Evolutionary conservation across 2,329 filamentous ascomycete species (phyloP), one percentile per base, ranked within the genome.

Genomic region (Fusarium equiseti): DNA sequence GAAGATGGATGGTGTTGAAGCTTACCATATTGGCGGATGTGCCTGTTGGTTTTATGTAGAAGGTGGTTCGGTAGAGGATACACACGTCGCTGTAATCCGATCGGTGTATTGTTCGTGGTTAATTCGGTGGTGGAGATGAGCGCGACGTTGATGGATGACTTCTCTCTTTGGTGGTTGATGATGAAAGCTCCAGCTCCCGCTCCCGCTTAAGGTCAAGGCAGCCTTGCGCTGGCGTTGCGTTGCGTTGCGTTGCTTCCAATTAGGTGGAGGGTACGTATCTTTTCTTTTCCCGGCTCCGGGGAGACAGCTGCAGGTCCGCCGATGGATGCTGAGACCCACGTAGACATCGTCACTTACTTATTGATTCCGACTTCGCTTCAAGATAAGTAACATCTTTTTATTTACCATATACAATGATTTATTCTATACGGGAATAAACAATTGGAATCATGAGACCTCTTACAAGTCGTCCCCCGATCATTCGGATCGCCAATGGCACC

Each of bases 401-500:
- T 49, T 40, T 18, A 35, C 22, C 43, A 22, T 51, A 48, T 38
- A 67, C 10, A 56, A 74, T 74, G 72, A 40, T 11, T 46, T 49
- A 8, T 45, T 26, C 18, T 26, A 20, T 18, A 59, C 5, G 32
- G 2, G 52, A 22, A 44, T 20, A 31, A 27, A 52, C 65, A 72
- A 72, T 76, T 68, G 70, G 61, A 68, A 79, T 59, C 53, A 76
- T 76, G 68, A 85, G 83, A 80, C 78, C 80, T 40, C 69, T 80
- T 18, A 70, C 76, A 20, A 72, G 78, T 64, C 81, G 81, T 61
- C 80, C 82, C 24, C 90, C 92, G 43, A 85, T 95, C 63, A 87
- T 97, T 69, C 85, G 85, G 74, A 94, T 97, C 76, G 78, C 86
- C 75, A 90, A 94, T 82, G 94, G 88, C 79, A 95, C 93, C 1